Conservation (phyloP, 1,139 yeast species). For the Suhomyces ambrosiae region DNA sequence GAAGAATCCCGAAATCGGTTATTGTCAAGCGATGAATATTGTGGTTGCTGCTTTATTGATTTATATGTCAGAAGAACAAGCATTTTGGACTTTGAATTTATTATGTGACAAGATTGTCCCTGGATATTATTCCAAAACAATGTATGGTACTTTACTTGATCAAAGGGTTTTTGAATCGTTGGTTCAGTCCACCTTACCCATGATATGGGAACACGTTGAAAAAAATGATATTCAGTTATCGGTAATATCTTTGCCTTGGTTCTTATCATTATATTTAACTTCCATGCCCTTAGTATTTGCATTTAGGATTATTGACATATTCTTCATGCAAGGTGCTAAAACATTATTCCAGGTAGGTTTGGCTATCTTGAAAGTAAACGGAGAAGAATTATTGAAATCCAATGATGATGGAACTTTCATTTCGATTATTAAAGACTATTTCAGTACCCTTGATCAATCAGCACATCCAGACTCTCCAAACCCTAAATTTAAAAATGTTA, state of each 20-base stretch:
- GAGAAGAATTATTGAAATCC: slow-evolving; percentile 74
- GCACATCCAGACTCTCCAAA: slow-evolving; percentile 76
- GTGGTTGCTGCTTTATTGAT: slow-evolving; percentile 92
- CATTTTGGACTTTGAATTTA: slow-evolving; percentile 88
- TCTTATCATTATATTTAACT: slow-evolving; percentile 81
- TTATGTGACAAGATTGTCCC: slow-evolving; percentile 87
- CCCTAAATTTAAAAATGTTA: slow-evolving; percentile 63
- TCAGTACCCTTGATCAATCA: slow-evolving; percentile 73
- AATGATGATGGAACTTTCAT: slow-evolving; percentile 94
- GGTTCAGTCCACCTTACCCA: slow-evolving; percentile 87
- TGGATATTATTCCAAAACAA: slow-evolving; percentile 94
- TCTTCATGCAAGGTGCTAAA: slow-evolving; percentile 87
- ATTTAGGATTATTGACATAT: slow-evolving; percentile 86
- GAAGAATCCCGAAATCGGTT: slow-evolving; percentile 97
- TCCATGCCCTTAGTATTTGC: slow-evolving; percentile 96
- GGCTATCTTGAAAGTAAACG: slow-evolving; percentile 83
- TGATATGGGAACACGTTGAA: slow-evolving; percentile 79
- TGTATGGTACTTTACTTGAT: slow-evolving; percentile 95
- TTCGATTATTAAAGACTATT: slow-evolving; percentile 79
- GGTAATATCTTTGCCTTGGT: slow-evolving; percentile 96
- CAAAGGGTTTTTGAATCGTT: slow-evolving; percentile 91
- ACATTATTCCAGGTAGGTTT: slow-evolving; percentile 91
- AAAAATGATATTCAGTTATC: slow-evolving; percentile 88
- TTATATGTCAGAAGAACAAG: slow-evolving; percentile 96
- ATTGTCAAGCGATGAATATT: slow-evolving; percentile 99